These are phyloP conservation scores for Phoma sp. DNA, from an alignment of 2,329 filamentous ascomycete genomes.

Conservation along the genomic window DNA sequence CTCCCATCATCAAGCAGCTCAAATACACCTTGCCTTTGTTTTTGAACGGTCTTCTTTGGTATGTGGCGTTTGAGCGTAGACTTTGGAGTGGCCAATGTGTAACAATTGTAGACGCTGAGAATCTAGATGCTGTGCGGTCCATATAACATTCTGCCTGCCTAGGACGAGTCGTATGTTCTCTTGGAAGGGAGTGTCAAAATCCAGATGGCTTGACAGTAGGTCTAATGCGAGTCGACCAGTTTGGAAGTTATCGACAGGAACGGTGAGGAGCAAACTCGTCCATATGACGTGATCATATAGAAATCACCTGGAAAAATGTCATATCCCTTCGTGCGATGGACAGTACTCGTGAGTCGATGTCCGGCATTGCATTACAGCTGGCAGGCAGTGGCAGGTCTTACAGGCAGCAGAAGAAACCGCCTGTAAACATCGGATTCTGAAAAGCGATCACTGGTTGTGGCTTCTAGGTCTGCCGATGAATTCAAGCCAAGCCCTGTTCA, in stretches of 20 bases:
- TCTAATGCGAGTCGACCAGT: conserved; percentile 6
- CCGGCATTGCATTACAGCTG: background rate
- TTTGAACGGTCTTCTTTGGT: too few relatives aligned
- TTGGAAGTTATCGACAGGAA: background rate
- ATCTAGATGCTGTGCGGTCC: background rate
- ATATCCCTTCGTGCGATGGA: conserved; percentile 2
- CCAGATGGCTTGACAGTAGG: background rate
- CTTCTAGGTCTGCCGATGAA: background rate
- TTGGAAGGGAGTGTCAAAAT: conserved; percentile 1
- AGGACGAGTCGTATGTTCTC: background rate
- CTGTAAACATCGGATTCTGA: too few relatives aligned
- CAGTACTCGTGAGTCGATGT: too few relatives aligned
- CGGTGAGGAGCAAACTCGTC: background rate
- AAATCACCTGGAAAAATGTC: background rate
- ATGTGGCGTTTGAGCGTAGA: background rate
- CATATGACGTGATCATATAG: background rate
- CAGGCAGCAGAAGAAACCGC: background rate
- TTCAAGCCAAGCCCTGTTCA: background rate
- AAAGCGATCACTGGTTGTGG: background rate
- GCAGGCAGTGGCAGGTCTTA: background rate
- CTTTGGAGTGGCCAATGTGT: background rate
- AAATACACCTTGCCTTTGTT: too few relatives aligned
- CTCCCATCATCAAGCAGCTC: background rate
- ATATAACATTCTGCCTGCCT: background rate
- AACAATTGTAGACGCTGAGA: background rate